These are phyloP conservation scores for Penicillium angulare DNA, from an alignment of 495 filamentous ascomycete species.

Conservation along the genomic window DNA sequence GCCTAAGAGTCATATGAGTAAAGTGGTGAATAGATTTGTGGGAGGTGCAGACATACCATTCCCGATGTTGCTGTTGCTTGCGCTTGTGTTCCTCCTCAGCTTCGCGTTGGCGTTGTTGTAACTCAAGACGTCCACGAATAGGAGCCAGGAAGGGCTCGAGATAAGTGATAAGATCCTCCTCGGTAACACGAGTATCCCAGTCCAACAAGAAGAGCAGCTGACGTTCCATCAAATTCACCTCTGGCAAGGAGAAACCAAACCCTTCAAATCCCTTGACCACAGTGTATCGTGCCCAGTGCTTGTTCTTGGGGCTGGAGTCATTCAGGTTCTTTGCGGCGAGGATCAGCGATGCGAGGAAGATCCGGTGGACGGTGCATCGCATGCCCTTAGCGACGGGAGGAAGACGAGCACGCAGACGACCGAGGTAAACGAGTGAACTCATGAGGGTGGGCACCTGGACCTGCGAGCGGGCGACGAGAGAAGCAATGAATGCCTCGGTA, in stretches of 20 bases:
- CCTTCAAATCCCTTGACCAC: slow-evolving; percentile 68
- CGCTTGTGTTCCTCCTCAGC: slow-evolving; percentile 31
- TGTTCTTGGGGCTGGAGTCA: slow-evolving; percentile 97
- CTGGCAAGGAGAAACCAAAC: slow-evolving; percentile 89
- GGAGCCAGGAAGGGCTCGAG: slow-evolving; percentile 86
- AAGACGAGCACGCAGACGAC: slow-evolving; percentile 74
- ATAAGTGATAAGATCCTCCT: slow-evolving; percentile 81
- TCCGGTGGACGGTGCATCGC: slow-evolving; percentile 91
- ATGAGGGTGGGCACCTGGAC: slow-evolving; percentile 97
- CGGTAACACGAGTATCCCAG: slow-evolving; percentile 83
- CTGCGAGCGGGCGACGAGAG: slow-evolving; percentile 85
- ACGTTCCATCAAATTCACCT: slow-evolving; percentile 99
- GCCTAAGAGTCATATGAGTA: slow-evolving; percentile 18
- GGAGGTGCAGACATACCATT: slow-evolving; percentile 25
- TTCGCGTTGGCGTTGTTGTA: slow-evolving; percentile 26
- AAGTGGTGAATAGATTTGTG: background rate
- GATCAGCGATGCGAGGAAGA: slow-evolving; percentile 78
- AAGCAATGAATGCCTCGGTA: slow-evolving; percentile 86
- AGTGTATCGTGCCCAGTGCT: slow-evolving; percentile 97
- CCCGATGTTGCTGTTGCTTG: slow-evolving; percentile 41
- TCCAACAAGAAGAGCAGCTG: slow-evolving; percentile 91
- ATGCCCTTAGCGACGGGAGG: slow-evolving; percentile 96
- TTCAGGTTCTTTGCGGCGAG: slow-evolving; percentile 79
- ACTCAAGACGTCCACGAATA: slow-evolving; percentile 56
- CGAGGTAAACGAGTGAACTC: slow-evolving; percentile 92